phyloP scores from a whole-genome alignment of 2,329 filamentous ascomycete species.

The Sarocladium oryzae region DNA sequence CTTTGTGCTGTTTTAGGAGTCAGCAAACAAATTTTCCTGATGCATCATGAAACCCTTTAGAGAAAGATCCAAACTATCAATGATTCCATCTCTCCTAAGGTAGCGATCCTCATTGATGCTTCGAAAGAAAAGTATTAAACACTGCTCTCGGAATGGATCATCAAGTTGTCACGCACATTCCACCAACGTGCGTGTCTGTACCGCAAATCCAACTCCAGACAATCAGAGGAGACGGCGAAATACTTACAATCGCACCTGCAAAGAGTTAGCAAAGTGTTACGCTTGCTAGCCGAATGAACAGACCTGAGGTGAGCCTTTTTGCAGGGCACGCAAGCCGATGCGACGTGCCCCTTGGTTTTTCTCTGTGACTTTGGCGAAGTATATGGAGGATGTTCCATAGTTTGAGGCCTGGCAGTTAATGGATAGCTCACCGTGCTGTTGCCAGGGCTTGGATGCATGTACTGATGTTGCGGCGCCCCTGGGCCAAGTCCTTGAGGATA shows the following conservation, averaged over 20 bases:
- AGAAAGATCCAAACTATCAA: neutral
- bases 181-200: no score
- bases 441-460: constrained; percentile 16
- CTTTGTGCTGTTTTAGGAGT: constrained; percentile 51
- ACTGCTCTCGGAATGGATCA: no score
- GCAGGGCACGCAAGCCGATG: constrained; percentile 79
- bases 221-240: neutral
- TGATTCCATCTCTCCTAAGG: no score
- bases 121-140: no score
- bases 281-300: constrained; percentile 16
- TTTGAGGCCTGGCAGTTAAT: constrained; percentile 24
- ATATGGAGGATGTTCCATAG: constrained; percentile 39
- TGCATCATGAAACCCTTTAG: neutral
- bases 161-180: no score
- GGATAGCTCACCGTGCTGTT: constrained; percentile 16
- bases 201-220: no score
- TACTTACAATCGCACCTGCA: constrained; percentile 56
- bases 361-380: constrained; percentile 55
- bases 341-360: constrained; percentile 74
- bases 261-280: neutral
- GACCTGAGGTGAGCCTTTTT: constrained; percentile 75
- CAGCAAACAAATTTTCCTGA: neutral
- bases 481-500: constrained; percentile 8
- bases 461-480: constrained; percentile 17
- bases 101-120: no score